Conservation (phyloP, 495 filamentous ascomycete species). For the Neurospora sp. region DNA sequence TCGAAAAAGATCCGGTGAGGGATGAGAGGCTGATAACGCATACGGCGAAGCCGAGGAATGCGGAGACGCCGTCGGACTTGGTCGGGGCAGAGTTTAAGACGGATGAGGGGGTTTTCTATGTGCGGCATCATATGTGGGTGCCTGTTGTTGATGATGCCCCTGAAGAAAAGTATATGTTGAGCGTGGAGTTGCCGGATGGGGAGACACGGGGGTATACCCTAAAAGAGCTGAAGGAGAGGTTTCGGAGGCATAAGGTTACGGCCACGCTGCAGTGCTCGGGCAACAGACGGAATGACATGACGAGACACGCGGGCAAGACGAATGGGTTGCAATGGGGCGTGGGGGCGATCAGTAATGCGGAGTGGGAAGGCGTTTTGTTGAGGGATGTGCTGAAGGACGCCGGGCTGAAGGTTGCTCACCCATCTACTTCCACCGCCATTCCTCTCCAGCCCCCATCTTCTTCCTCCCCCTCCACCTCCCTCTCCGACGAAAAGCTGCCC, state of each 20-base stretch:
- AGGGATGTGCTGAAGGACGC: constrained; percentile 49
- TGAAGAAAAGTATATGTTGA: constrained; percentile 28
- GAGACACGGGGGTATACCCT: constrained; percentile 40
- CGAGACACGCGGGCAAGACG: constrained; percentile 37
- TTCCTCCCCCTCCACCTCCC: neutral
- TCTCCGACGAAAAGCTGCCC: neutral
- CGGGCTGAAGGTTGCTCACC: constrained; percentile 21
- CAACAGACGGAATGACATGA: constrained; percentile 54
- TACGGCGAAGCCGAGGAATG: constrained; percentile 45
- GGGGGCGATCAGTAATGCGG: constrained; percentile 49
- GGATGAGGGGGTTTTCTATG: constrained; percentile 45
- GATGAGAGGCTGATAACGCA: constrained; percentile 37
- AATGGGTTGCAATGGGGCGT: constrained; percentile 51
- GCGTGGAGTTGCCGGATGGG: constrained; percentile 46
- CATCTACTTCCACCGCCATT: neutral
- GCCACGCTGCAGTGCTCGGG: constrained; percentile 51
- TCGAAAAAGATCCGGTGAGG: constrained; percentile 39
- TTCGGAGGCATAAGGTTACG: constrained; percentile 44
- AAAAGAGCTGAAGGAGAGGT: constrained; percentile 40
- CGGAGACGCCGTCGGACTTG: constrained; percentile 41
- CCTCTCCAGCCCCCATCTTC: neutral
- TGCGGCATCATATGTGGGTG: constrained; percentile 55
- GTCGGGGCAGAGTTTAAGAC: constrained; percentile 40
- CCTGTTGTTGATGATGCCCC: constrained; percentile 29
- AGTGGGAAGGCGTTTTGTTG: constrained; percentile 51